Evolutionary conservation across 352 stramenopile genomes (phyloP), one percentile per base, ranked within the genome.

Genomic region (Pythium insidiosum): DNA sequence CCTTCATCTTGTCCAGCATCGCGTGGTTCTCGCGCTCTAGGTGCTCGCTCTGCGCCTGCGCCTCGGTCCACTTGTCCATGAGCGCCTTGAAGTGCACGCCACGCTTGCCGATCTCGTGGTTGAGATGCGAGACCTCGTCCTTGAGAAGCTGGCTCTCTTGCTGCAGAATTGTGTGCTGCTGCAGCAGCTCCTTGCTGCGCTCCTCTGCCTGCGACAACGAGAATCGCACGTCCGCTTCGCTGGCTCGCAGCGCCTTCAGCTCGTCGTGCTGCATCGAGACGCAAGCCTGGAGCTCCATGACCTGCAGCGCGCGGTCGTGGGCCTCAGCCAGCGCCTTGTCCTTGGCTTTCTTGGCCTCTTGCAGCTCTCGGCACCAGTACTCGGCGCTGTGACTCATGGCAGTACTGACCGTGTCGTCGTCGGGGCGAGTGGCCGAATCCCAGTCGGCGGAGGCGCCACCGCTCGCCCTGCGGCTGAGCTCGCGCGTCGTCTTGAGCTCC

Each of bases 231-330:
- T 84, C 66, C 18, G 52, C 41, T 20, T 64, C 56, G 15, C 43
- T 62, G 0, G 68, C 51, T 11, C 68, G 71, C 19, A 88, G 50
- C 13, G 66, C 65, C 33, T 67, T 61, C 16, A 85, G 45, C 52
- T 88, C 76, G 40, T 88, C 76, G 36, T 85, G 66, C 46, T 84
- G 70, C 77, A 87, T 89, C 18, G 77, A 84, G 30, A 86, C 68
- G 23, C 66, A 81, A 0, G 77, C 77, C 24, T 84, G 80, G 6
- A 87, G 59, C 44, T 89, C 73, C 56, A 82, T 64, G 26, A 86
- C 64, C 29, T 84, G 66, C 59, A 84, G 62, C 0, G 71, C 66
- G 2, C 63, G 66, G 38, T 74, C 57, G 7, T 84, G 71, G 2
- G 68, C 58, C 18, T 87, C 73, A 3, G 60, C 66, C 2, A 81